Conservation (phyloP, 805 yeast species). For the Candida maesae region DNA sequence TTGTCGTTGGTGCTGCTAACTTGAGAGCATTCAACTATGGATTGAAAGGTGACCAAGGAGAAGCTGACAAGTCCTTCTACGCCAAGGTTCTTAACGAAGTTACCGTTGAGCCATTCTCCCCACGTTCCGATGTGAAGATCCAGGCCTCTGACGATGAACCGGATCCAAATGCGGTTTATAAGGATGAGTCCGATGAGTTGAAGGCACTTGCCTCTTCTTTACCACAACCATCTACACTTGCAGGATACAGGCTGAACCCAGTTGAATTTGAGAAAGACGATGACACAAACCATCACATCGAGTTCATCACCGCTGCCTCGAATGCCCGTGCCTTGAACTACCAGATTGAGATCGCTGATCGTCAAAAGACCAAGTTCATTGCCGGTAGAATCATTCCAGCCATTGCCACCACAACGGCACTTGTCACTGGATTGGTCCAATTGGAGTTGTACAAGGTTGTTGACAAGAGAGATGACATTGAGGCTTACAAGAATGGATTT, state of each 20-base stretch:
- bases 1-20: constrained; percentile 86
- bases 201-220: constrained; percentile 67
- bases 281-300: constrained; percentile 94
- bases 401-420: constrained; percentile 97
- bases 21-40: constrained; percentile 90
- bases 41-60: constrained; percentile 65
- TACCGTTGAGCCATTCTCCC: constrained; percentile 62
- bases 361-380: constrained; percentile 87
- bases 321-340: constrained; percentile 94
- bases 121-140: constrained; percentile 71
- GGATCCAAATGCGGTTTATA: constrained; percentile 63
- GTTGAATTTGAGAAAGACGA: constrained; percentile 98
- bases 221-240: constrained; percentile 85
- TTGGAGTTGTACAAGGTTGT: constrained; percentile 89
- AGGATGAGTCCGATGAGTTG: constrained; percentile 59
- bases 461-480: constrained; percentile 69
- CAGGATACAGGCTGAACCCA: constrained; percentile 83
- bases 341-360: constrained; percentile 83
- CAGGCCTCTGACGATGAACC: constrained; percentile 87
- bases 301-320: constrained; percentile 93
- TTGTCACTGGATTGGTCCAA: constrained; percentile 93
- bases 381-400: constrained; percentile 99
- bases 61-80: constrained; percentile 46
- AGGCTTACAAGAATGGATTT: constrained; percentile 89
- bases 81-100: constrained; percentile 47